Conservation (phyloP, 352 stramenopile genomes). For the Globisporangium ultimum region DNA sequence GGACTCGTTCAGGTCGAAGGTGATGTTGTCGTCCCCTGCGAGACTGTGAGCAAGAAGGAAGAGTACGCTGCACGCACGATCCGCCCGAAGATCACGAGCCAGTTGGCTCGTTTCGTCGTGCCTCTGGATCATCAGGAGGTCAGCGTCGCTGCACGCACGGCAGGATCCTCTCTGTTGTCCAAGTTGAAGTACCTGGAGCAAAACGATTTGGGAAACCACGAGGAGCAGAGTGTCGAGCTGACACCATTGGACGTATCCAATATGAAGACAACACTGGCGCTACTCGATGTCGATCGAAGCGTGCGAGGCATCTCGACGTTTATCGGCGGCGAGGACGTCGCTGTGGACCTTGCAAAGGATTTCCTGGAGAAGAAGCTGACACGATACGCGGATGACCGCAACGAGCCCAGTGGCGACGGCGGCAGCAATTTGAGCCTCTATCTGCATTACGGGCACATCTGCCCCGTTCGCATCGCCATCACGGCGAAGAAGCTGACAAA, state of each 20-base stretch:
- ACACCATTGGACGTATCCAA: background rate
- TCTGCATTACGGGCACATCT: constrained; percentile 92
- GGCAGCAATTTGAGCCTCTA: constrained; percentile 93
- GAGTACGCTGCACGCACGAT: constrained; percentile 98
- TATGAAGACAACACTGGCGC: background rate
- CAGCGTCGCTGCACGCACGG: constrained; percentile 22
- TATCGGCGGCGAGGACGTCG: constrained; percentile 62
- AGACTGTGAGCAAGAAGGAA: constrained; percentile 89
- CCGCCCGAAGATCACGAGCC: constrained; percentile 93
- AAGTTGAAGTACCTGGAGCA: background rate
- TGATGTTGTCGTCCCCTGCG: constrained; percentile 97
- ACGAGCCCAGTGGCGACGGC: constrained; percentile 93
- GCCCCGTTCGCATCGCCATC: constrained; percentile 62
- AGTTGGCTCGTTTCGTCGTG: constrained; percentile 87
- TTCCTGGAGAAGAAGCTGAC: constrained; percentile 87
- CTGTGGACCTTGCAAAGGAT: constrained; percentile 64
- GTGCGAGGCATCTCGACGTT: constrained; percentile 61
- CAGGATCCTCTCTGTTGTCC: constrained; percentile 14
- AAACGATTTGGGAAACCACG: background rate
- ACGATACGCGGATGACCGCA: constrained; percentile 80
- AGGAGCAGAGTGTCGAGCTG: no score
- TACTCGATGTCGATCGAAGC: constrained; percentile 54
- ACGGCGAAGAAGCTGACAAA: constrained; percentile 64
- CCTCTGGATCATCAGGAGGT: constrained; percentile 39
- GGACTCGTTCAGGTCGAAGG: constrained; percentile 94